Evolutionary conservation across 2,329 filamentous ascomycete species (phyloP).

Genomic region (Colletotrichum aenigma): DNA sequence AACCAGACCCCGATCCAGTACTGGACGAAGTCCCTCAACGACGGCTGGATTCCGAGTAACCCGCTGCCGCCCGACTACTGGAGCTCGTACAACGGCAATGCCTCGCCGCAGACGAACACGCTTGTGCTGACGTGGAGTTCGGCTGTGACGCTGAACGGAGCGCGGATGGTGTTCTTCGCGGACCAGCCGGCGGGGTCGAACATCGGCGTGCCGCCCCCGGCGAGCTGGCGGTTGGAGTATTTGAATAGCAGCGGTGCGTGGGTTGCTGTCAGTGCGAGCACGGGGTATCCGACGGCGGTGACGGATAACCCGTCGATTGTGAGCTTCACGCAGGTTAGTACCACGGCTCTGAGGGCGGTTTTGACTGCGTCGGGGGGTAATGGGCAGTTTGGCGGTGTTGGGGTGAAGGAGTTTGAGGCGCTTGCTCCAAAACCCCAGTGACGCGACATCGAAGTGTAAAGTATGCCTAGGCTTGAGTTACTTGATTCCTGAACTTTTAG

Average conservation of each 20-base stretch:
- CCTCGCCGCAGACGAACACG: conserved; percentile 30
- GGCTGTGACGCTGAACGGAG: conserved; percentile 31
- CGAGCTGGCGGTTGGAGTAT: conserved; percentile 31
- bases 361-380: conserved; percentile 25
- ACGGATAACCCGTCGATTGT: conserved; percentile 30
- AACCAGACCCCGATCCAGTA: conserved; percentile 38
- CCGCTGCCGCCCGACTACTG: conserved; percentile 42
- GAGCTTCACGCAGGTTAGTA: conserved; percentile 27
- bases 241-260: conserved; percentile 17
- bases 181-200: conserved; percentile 32
- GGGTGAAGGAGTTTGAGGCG: conserved; percentile 1
- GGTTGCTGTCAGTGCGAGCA: conserved; percentile 22
- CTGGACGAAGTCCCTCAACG: conserved; percentile 38
- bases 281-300: conserved; percentile 27
- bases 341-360: conserved; percentile 24
- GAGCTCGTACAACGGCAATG: conserved; percentile 33
- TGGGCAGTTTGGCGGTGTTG: background rate
- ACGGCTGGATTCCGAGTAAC: conserved; percentile 30
- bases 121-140: conserved; percentile 34
- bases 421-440: background rate
- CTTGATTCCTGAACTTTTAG: too few species aligned
- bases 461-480: too few species aligned
- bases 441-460: background rate
- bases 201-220: conserved; percentile 32
- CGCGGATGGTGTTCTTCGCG: conserved; percentile 33